A percentile compares a stretch with the other conserved stretches of the same genome.
phyloP scores from a whole-genome alignment of 768 basidiomycete genomes.

The Cystobasidium onofrii region DNA sequence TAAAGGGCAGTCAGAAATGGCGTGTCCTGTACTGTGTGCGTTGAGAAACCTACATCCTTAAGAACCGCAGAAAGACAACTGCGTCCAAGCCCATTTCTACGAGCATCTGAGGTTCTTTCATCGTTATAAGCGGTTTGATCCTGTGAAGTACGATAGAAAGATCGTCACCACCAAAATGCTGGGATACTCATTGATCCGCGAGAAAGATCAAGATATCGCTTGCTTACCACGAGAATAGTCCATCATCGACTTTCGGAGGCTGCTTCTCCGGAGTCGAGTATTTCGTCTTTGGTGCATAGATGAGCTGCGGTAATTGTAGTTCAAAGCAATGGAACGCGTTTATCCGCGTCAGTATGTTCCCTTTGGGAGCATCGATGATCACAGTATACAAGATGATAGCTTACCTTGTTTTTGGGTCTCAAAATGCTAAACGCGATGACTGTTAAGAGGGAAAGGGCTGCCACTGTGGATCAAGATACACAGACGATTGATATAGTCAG shows the following conservation, averaged over 20 bases:
- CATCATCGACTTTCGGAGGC: slow-evolving; percentile 24
- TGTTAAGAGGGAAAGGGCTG: slow-evolving; percentile 5
- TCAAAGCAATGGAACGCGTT: background rate
- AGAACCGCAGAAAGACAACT: slow-evolving; percentile 81
- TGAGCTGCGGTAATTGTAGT: background rate
- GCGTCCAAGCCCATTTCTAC: slow-evolving; percentile 87
- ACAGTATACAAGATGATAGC: background rate
- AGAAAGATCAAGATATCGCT: background rate
- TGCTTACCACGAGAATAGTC: slow-evolving; percentile 18
- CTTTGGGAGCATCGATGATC: background rate
- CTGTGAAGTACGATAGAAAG: slow-evolving; percentile 44
- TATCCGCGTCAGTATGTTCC: background rate
- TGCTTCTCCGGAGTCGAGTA: slow-evolving; percentile 27
- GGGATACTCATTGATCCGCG: no score
- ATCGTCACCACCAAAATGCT: no score
- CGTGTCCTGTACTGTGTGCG: no score
- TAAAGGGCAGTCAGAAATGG: background rate
- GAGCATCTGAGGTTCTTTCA: slow-evolving; percentile 38
- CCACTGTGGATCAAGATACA: background rate
- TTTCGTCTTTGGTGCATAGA: slow-evolving; percentile 25
- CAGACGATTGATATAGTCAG: background rate
- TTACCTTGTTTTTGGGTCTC: slow-evolving; percentile 8
- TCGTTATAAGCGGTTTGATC: slow-evolving; percentile 35
- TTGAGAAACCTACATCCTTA: slow-evolving; percentile 58
- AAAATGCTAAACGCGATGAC: slow-evolving; percentile 22